A percentile compares a stretch with the other conserved stretches of the same genome.
phyloP scores from a whole-genome alignment of 1,284 basidiomycete species.

The Ustilago shanxiensis region DNA sequence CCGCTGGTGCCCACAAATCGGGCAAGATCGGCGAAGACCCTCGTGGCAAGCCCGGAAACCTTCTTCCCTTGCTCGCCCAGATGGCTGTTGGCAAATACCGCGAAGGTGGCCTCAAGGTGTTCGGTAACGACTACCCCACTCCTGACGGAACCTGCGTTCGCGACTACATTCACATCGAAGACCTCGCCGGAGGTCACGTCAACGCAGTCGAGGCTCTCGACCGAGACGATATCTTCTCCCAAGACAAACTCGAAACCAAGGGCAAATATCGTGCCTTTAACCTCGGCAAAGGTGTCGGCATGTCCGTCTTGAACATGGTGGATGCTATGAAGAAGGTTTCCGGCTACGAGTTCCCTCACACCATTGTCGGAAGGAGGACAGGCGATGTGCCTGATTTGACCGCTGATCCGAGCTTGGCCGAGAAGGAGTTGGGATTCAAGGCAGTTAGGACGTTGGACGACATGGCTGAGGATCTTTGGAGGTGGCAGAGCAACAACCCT shows the following conservation, averaged over 20 bases:
- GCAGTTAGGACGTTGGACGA: conserved; percentile 74
- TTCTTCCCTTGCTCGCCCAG: conserved; percentile 92
- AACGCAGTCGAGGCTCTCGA: conserved; percentile 88
- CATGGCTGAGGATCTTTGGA: conserved; percentile 67
- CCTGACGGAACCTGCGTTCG: conserved; percentile 84
- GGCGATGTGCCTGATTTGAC: conserved; percentile 98
- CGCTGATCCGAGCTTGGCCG: conserved; percentile 89
- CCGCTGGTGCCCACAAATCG: conserved; percentile 95
- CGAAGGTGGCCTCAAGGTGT: conserved; percentile 86
- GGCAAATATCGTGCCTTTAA: conserved; percentile 91
- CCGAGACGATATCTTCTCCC: conserved; percentile 74
- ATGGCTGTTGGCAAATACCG: conserved; percentile 93
- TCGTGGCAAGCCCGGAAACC: conserved; percentile 91
- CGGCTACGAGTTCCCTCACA: conserved; percentile 81
- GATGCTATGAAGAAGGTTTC: conserved; percentile 94
- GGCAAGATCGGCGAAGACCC: conserved; percentile 97
- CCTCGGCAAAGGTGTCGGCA: conserved; percentile 90
- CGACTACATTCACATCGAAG: conserved; percentile 97
- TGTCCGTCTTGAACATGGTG: conserved; percentile 93
- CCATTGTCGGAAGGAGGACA: conserved; percentile 85
- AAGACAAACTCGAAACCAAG: conserved; percentile 63
- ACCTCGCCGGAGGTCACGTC: conserved; percentile 92
- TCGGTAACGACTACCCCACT: conserved; percentile 98
- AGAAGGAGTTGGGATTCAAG: conserved; percentile 93
- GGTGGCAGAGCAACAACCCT: conserved; percentile 71